A percentile compares a stretch with the other conserved stretches of the same genome.
Evolutionary conservation across 2,329 filamentous ascomycete genomes (phyloP).

Genomic region (Fusarium transvaalense): DNA sequence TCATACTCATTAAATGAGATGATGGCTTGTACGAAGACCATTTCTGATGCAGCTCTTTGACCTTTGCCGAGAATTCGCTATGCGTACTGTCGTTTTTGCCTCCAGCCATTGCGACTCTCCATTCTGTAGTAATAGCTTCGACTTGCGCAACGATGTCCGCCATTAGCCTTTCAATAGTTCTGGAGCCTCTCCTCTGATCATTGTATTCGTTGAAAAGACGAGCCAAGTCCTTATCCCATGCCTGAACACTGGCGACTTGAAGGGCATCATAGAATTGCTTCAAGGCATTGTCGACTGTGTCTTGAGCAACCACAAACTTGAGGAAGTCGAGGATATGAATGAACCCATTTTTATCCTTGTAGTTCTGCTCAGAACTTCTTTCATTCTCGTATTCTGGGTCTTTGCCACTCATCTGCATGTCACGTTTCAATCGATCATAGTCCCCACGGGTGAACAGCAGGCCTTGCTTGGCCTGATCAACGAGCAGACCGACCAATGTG

Average conservation of each 20-base stretch:
- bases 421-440: conserved; percentile 20
- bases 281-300: conserved; percentile 56
- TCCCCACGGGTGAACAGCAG: conserved; percentile 58
- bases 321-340: conserved; percentile 73
- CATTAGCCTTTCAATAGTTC: conserved; percentile 51
- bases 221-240: conserved; percentile 56
- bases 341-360: conserved; percentile 36
- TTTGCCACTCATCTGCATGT: conserved; percentile 43
- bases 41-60: conserved; percentile 55
- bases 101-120: conserved; percentile 49
- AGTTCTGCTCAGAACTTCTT: conserved; percentile 43
- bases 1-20: conserved; percentile 30
- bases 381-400: conserved; percentile 62
- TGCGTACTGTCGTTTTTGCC: conserved; percentile 48
- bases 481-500: conserved; percentile 64
- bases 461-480: conserved; percentile 70
- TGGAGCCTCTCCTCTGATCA: conserved; percentile 42
- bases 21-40: conserved; percentile 60
- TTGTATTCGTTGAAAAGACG: conserved; percentile 54
- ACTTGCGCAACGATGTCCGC: conserved; percentile 53
- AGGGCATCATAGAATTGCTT: conserved; percentile 49
- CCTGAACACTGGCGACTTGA: conserved; percentile 32
- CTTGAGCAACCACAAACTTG: conserved; percentile 65
- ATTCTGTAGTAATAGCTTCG: conserved; percentile 46
- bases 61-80: conserved; percentile 44